Conservation (phyloP, 768 basidiomycete genomes). For the Mycena indigotica region DNA sequence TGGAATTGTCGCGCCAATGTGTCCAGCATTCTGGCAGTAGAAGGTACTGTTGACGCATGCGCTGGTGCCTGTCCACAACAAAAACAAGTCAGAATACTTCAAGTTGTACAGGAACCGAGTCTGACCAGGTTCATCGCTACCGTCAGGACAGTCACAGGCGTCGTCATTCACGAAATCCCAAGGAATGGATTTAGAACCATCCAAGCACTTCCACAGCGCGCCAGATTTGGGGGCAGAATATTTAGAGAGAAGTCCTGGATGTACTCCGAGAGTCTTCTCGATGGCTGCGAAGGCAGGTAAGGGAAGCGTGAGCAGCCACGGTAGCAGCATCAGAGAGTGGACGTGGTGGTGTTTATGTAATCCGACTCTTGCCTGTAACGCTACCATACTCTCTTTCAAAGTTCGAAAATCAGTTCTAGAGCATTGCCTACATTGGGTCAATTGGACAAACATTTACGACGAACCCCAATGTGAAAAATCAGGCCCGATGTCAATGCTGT, state of each 20-base stretch:
- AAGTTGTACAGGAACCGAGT: too few relatives aligned
- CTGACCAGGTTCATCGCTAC: conserved; percentile 92
- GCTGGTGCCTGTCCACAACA: conserved; percentile 81
- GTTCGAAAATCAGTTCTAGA: too few relatives aligned
- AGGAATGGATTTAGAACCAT: conserved; percentile 75
- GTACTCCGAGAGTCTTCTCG: conserved; percentile 60
- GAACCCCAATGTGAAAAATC: too few relatives aligned
- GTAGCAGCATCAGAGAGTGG: conserved; percentile 43
- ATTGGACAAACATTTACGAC: too few relatives aligned
- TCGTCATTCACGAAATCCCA: conserved; percentile 90
- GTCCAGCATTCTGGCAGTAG: conserved; percentile 87
- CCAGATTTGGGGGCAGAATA: conserved; percentile 57
- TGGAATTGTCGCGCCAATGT: conserved; percentile 77
- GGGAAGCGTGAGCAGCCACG: conserved; percentile 50
- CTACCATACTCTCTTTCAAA: too few relatives aligned
- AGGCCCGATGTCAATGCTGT: too few relatives aligned
- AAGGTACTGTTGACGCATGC: conserved; percentile 79
- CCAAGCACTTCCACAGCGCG: conserved; percentile 73
- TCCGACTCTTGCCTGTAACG: too few relatives aligned
- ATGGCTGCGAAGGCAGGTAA: conserved; percentile 42
- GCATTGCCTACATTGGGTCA: too few relatives aligned
- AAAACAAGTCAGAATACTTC: too few relatives aligned
- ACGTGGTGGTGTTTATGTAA: background rate
- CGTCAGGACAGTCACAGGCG: conserved; percentile 91
- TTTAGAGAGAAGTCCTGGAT: conserved; percentile 54